Percentiles rank a stretch among this genome's conserved stretches.
Conservation (phyloP, 1,284 basidiomycete species). For the Ustilago trichophora region DNA sequence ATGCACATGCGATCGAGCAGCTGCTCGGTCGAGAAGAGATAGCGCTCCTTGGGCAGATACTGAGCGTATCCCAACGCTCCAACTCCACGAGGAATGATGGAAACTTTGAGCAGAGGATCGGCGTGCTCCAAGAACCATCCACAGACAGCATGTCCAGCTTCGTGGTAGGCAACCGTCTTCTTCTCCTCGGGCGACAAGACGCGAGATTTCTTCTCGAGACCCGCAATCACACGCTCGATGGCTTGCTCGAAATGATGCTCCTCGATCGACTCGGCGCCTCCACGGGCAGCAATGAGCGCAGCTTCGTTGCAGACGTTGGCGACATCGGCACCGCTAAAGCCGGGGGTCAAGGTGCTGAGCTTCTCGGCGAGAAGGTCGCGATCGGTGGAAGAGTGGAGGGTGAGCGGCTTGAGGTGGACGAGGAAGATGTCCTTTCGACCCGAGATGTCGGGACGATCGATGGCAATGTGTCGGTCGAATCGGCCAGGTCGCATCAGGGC, state of each 20-base stretch:
- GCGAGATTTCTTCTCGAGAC: constrained; percentile 92
- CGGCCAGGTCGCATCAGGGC: constrained; percentile 96
- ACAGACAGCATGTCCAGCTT: constrained; percentile 97
- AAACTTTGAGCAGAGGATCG: constrained; percentile 95
- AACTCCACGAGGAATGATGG: constrained; percentile 95
- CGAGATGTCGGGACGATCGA: constrained; percentile 92
- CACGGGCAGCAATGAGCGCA: constrained; percentile 92
- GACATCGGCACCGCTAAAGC: constrained; percentile 98
- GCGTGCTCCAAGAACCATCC: constrained; percentile 99
- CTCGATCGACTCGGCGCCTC: constrained; percentile 79
- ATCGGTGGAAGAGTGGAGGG: constrained; percentile 51
- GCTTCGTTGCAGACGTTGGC: constrained; percentile 99
- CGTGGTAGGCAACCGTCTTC: constrained; percentile 98
- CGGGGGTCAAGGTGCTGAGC: constrained; percentile 92
- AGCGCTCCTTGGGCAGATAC: constrained; percentile 95
- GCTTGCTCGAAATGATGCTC: constrained; percentile 94
- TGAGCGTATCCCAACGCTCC: constrained; percentile 95
- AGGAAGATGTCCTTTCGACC: constrained; percentile 93
- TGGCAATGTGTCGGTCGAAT: constrained; percentile 95
- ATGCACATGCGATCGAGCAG: constrained; percentile 96
- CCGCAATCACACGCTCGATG: constrained; percentile 97
- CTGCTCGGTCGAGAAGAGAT: constrained; percentile 93
- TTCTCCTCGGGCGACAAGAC: constrained; percentile 95
- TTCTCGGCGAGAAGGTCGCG: constrained; percentile 72
- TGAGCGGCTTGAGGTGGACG: constrained; percentile 89